These are phyloP conservation scores for Lomentospora prolificans DNA, from an alignment of 2,329 filamentous ascomycete species.

Conservation along the genomic window DNA sequence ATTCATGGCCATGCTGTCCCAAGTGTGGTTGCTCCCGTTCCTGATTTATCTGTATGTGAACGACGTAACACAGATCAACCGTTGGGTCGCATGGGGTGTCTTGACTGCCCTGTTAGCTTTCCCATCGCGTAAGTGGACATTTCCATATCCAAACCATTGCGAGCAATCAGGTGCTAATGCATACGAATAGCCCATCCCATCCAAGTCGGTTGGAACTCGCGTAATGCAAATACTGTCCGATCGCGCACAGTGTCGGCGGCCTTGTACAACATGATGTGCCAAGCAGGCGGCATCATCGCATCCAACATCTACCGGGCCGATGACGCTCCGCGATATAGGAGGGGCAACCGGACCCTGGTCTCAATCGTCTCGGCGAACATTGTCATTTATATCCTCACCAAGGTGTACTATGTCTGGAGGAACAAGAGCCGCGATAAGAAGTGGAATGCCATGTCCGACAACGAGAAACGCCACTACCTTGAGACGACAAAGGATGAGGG, in stretches of 20 bases:
- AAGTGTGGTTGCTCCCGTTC: slow-evolving; percentile 46
- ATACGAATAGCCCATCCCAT: slow-evolving; percentile 29
- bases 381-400: slow-evolving; percentile 34
- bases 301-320: slow-evolving; percentile 38
- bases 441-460: slow-evolving; percentile 37
- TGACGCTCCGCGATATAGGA: slow-evolving; percentile 30
- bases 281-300: slow-evolving; percentile 33
- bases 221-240: slow-evolving; percentile 52
- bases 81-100: slow-evolving; percentile 24
- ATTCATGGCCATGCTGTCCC: slow-evolving; percentile 31
- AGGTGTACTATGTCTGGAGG: slow-evolving; percentile 40
- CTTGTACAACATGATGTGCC: slow-evolving; percentile 30
- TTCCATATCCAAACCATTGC: not conserved
- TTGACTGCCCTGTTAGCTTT: slow-evolving; percentile 24
- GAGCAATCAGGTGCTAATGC: not conserved
- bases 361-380: slow-evolving; percentile 38
- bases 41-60: slow-evolving; percentile 33
- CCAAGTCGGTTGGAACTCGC: slow-evolving; percentile 37
- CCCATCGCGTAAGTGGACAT: slow-evolving; percentile 22
- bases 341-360: slow-evolving; percentile 37
- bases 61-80: slow-evolving; percentile 17
- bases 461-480: slow-evolving; percentile 23
- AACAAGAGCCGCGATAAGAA: slow-evolving; percentile 33
- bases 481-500: slow-evolving; percentile 31
- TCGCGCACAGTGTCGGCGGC: slow-evolving; percentile 52